phyloP scores from a whole-genome alignment of 2,329 filamentous ascomycete genomes.

The Pyrenophora seminiperda region DNA sequence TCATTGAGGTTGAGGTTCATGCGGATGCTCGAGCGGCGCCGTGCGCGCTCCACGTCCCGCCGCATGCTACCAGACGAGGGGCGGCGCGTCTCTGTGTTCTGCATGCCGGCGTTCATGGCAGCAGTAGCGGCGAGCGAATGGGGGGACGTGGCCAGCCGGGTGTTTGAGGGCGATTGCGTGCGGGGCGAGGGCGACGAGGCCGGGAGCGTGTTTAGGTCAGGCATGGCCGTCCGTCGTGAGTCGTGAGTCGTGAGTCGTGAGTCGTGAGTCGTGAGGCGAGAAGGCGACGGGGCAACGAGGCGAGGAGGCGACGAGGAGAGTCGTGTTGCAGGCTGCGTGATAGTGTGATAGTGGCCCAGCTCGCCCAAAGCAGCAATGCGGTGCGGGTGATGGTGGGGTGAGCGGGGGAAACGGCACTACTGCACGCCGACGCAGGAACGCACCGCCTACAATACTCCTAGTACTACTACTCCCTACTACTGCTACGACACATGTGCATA shows the following conservation, averaged over 20 bases:
- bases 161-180: constrained; percentile 42
- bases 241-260: too few relatives aligned
- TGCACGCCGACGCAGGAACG: too few relatives aligned
- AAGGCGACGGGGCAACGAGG: background rate
- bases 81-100: constrained; percentile 62
- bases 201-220: constrained; percentile 64
- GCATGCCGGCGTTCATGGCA: constrained; percentile 76
- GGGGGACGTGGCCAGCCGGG: constrained; percentile 64
- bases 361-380: background rate
- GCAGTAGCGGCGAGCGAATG: constrained; percentile 76
- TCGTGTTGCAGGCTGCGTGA: too few relatives aligned
- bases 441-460: too few relatives aligned
- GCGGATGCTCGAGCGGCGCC: constrained; percentile 70
- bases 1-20: constrained; percentile 78
- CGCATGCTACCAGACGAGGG: constrained; percentile 58
- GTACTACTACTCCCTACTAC: too few relatives aligned
- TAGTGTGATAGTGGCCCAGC: too few relatives aligned
- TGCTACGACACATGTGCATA: too few relatives aligned
- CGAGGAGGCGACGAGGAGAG: background rate
- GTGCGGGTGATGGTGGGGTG: constrained; percentile 16
- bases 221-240: too few relatives aligned
- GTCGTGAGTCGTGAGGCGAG: too few relatives aligned
- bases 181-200: constrained; percentile 42
- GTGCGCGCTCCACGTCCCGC: constrained; percentile 51
- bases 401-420: background rate